Conservation (phyloP, 148 eudicot genomes). For the Persicaria tinctoria region DNA sequence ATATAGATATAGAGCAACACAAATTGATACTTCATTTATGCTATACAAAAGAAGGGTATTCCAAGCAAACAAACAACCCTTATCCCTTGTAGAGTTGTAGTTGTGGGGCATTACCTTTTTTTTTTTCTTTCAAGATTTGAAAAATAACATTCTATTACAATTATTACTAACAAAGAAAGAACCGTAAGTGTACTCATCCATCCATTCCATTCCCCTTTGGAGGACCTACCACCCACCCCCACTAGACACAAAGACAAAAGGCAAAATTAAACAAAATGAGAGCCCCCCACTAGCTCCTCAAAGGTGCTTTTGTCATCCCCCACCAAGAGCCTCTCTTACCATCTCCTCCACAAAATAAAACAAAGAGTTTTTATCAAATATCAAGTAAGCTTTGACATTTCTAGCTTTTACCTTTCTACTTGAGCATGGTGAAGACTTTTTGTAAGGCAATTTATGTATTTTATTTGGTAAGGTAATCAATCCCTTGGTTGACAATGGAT, state of each 20-base stretch:
- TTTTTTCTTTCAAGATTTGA: constrained; percentile 5
- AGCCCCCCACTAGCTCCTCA: constrained; percentile 32
- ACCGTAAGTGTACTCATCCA: constrained; percentile 25
- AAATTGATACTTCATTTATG: constrained; percentile 2
- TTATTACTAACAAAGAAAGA: constrained; percentile 16
- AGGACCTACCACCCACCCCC: constrained; percentile 51
- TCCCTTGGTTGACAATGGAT: constrained; percentile 34
- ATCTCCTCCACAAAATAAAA: constrained; percentile 18
- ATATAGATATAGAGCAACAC: neutral
- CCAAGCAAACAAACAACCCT: constrained; percentile 1
- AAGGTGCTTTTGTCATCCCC: constrained; percentile 61
- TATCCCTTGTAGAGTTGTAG: constrained; percentile 11
- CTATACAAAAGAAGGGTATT: neutral
- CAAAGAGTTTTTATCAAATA: constrained; percentile 5
- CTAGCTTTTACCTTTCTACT: constrained; percentile 23
- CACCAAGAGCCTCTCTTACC: constrained; percentile 32
- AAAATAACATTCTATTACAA: constrained; percentile 22
- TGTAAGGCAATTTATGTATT: constrained; percentile 20
- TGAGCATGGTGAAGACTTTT: constrained; percentile 35
- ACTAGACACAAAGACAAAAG: constrained; percentile 28
- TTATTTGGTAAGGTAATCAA: constrained; percentile 23
- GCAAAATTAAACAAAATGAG: neutral
- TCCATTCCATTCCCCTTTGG: constrained; percentile 15
- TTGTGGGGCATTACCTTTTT: constrained; percentile 17
- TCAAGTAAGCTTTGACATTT: constrained; percentile 43